Evolutionary conservation across 108 stramenopile genomes (phyloP), one percentile per base, ranked within the genome.

Genomic region (Cyclotella choctawhatcheeana): DNA sequence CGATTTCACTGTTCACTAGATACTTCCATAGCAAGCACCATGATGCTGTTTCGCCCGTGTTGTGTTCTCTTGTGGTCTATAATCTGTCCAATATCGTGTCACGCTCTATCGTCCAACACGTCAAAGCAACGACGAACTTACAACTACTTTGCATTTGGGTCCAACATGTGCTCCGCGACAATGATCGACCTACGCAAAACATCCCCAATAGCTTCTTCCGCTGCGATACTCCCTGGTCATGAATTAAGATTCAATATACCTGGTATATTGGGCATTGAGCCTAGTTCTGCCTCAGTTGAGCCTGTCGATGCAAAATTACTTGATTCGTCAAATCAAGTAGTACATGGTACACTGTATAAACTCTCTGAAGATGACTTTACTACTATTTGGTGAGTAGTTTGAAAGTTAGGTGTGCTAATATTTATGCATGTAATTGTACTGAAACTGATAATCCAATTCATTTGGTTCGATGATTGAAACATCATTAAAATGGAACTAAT

Each of bases 121-220:
- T 54, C 53, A 5, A 54, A 24, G 6, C 25, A 54, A 26, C 25
- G 16, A n/a, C 64, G 64, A 32, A 67, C 71, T 52, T 80, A 82
- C 82, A 79, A 85, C 37, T 93, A 93, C 58, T 93, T 93, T 70
- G 89, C 88, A 5, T 90, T 63, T 67, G 92, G 92, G 14, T 88
- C 86, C 30, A 93, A 93, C 68, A 84, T 89, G 74, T 24, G 74
- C 10, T 70, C 78, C 3, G 78, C 82, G 20, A 93, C 92, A 62
- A 93, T 93, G 92, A 79, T 47, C 27, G 66, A 82, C 24, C 54
- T 93, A 10, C 74, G 92, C 0, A 58, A 80, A 12, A 33, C 90
- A 18, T 13, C 78, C 2, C 88, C 88, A 5, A 14, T 88, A 3
- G 53, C 59, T 7, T 81, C 85, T 14, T 69, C 83, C 0, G 89